Evolutionary conservation across 148 eudicot species (phyloP).

Genomic region (Vaccinium myrtillus): DNA sequence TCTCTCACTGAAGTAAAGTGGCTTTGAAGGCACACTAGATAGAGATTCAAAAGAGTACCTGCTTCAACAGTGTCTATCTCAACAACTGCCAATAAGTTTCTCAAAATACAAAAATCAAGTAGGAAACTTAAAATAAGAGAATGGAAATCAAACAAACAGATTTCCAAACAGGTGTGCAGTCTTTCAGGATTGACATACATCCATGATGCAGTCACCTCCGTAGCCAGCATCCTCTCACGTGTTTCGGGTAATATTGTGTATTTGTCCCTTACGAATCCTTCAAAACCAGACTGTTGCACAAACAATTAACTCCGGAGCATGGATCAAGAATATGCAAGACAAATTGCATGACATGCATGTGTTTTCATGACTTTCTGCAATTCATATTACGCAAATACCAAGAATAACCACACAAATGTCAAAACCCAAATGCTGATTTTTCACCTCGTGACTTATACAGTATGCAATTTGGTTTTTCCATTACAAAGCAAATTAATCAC

Average conservation of each 20-base stretch:
- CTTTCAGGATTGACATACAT: slow-evolving; percentile 37
- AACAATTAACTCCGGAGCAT: slow-evolving; percentile 9
- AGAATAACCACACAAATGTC: not conserved
- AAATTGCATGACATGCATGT: not conserved
- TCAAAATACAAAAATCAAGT: not conserved
- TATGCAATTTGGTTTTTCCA: not conserved
- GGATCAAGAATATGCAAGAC: slow-evolving; percentile 8
- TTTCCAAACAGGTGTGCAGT: not conserved
- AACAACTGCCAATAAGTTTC: not conserved
- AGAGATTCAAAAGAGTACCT: slow-evolving; percentile 74
- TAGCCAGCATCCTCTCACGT: slow-evolving; percentile 90
- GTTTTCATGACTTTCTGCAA: not conserved
- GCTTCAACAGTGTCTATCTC: slow-evolving; percentile 17
- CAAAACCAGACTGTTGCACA: slow-evolving; percentile 85
- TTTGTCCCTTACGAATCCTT: slow-evolving; percentile 82
- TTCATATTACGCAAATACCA: not conserved
- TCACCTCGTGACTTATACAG: not conserved
- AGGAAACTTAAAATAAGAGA: not conserved
- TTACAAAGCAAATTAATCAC: not conserved
- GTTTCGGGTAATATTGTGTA: slow-evolving; percentile 88
- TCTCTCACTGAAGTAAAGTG: slow-evolving; percentile 66
- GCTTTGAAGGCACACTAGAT: too few relatives aligned
- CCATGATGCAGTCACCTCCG: slow-evolving; percentile 96
- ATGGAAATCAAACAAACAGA: not conserved
- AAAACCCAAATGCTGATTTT: not conserved